Conservation (phyloP, 108 stramenopile species). For the Cafeteria roenbergensis region DNA sequence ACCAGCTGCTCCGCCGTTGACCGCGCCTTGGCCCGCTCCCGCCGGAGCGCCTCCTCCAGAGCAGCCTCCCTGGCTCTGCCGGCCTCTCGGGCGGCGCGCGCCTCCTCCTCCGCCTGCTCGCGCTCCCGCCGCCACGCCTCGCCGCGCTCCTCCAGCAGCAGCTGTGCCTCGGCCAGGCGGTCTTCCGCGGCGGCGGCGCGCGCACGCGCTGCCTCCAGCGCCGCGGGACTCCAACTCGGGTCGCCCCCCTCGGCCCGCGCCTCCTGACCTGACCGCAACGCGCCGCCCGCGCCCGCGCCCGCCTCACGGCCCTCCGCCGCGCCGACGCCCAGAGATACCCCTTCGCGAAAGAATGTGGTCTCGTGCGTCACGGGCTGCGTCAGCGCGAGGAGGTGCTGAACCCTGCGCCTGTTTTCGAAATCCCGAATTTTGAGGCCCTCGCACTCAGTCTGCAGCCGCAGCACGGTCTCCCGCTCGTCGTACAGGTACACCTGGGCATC, state of each 20-base stretch:
- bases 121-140: too few relatives aligned
- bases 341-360: slow-evolving; percentile 23
- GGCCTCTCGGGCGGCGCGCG: too few relatives aligned
- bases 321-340: not conserved
- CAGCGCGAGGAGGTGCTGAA: slow-evolving; percentile 19
- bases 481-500: slow-evolving; percentile 18
- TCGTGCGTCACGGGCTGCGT: slow-evolving; percentile 17
- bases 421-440: slow-evolving; percentile 19
- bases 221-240: too few relatives aligned
- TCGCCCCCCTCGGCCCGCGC: too few relatives aligned
- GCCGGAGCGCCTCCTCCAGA: too few relatives aligned
- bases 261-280: too few relatives aligned
- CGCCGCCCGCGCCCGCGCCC: not conserved
- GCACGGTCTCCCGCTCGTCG: slow-evolving; percentile 12
- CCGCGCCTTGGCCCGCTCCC: not conserved
- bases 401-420: slow-evolving; percentile 13
- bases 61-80: too few relatives aligned
- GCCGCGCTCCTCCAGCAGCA: too few relatives aligned
- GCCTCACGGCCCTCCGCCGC: not conserved
- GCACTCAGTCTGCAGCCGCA: slow-evolving; percentile 13
- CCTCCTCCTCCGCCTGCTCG: too few relatives aligned
- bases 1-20: not conserved
- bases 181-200: too few relatives aligned
- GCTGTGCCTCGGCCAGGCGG: not conserved
- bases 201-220: not conserved